phyloP scores from a whole-genome alignment of 2,329 filamentous ascomycete genomes.

The Claviceps monticola region DNA sequence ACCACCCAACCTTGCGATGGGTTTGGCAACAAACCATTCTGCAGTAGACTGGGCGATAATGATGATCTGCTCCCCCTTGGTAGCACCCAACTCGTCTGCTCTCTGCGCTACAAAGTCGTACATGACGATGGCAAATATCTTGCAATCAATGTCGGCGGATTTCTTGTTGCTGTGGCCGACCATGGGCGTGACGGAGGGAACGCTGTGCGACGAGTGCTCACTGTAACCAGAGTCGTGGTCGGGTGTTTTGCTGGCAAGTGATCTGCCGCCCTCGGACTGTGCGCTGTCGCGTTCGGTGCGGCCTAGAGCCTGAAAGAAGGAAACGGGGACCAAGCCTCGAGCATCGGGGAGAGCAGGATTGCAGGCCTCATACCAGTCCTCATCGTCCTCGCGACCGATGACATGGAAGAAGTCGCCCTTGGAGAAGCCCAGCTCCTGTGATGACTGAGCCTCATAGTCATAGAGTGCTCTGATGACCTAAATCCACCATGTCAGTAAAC shows the following conservation, averaged over 20 bases:
- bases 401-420: slow-evolving; percentile 98
- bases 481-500: neutral
- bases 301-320: slow-evolving; percentile 83
- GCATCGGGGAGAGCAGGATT: slow-evolving; percentile 81
- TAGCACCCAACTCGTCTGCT: slow-evolving; percentile 91
- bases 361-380: slow-evolving; percentile 96
- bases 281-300: slow-evolving; percentile 85
- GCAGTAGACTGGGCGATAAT: slow-evolving; percentile 97
- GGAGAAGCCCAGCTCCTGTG: slow-evolving; percentile 76
- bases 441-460: slow-evolving; percentile 68
- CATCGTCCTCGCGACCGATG: slow-evolving; percentile 85
- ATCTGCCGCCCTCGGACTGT: slow-evolving; percentile 45
- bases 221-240: slow-evolving; percentile 84
- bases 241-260: slow-evolving; percentile 40
- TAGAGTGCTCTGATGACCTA: slow-evolving; percentile 96
- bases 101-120: slow-evolving; percentile 93
- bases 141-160: slow-evolving; percentile 51
- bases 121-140: slow-evolving; percentile 94
- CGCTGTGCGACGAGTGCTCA: slow-evolving; percentile 19
- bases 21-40: slow-evolving; percentile 98
- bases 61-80: slow-evolving; percentile 91
- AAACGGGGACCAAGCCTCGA: slow-evolving; percentile 81
- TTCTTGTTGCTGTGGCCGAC: slow-evolving; percentile 33
- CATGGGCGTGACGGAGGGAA: slow-evolving; percentile 6
- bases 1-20: slow-evolving; percentile 91